Percentiles rank a stretch among this genome's conserved stretches.
Conservation (phyloP, 768 basidiomycete species). For the Russula ochroleuca region DNA sequence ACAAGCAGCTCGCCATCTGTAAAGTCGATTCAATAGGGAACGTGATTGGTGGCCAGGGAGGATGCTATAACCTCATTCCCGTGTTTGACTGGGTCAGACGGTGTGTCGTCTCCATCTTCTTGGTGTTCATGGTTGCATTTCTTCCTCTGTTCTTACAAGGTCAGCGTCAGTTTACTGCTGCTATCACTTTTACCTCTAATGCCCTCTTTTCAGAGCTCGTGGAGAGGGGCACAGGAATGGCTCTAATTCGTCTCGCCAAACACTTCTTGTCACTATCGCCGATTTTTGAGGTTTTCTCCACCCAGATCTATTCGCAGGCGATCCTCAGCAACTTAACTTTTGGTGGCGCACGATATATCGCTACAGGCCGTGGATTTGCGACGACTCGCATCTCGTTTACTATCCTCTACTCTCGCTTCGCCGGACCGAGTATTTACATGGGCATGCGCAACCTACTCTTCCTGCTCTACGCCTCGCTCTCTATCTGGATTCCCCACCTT, state of each 20-base stretch:
- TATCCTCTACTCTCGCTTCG: conserved; percentile 97
- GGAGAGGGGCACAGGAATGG: conserved; percentile 93
- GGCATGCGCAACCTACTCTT: conserved; percentile 92
- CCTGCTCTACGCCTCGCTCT: conserved; percentile 85
- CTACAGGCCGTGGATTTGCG: conserved; percentile 98
- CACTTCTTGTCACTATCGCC: conserved; percentile 97
- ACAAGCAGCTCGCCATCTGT: conserved; percentile 89
- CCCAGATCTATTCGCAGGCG: conserved; percentile 96
- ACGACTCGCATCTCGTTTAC: conserved; percentile 95
- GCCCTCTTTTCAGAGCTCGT: conserved; percentile 63
- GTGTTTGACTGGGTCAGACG: conserved; percentile 98
- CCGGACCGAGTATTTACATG: conserved; percentile 99
- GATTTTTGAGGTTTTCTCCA: conserved; percentile 98
- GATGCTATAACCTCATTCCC: conserved; percentile 94
- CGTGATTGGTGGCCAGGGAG: conserved; percentile 77
- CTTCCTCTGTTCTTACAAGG: conserved; percentile 95
- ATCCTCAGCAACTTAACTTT: conserved; percentile 96
- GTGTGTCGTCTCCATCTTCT: conserved; percentile 94
- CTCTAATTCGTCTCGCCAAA: conserved; percentile 88
- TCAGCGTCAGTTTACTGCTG: conserved; percentile 35
- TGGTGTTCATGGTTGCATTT: conserved; percentile 98
- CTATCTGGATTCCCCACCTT: conserved; percentile 90
- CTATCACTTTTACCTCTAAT: conserved; percentile 14
- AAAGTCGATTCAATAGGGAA: conserved; percentile 76
- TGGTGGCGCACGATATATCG: conserved; percentile 98